phyloP scores from a whole-genome alignment of 176 grass and related monocot species.

The Triticum monococcum region DNA sequence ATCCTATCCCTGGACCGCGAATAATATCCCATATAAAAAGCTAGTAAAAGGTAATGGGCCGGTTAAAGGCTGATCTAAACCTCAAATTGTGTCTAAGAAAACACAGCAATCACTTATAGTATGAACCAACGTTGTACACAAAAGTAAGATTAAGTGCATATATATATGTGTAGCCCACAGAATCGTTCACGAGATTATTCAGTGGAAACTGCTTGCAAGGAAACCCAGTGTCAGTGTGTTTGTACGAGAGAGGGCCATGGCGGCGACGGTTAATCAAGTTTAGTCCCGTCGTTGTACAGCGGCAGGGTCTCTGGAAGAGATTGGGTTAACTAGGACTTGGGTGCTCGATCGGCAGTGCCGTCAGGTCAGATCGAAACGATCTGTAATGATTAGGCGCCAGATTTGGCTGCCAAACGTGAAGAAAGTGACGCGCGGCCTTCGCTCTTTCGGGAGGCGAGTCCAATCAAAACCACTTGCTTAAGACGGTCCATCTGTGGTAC shows the following conservation, averaged over 20 bases:
- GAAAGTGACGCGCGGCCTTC: slow-evolving; percentile 1
- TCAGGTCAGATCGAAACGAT: neutral
- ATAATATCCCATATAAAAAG: neutral
- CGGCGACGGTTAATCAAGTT: neutral
- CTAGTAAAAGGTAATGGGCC: neutral
- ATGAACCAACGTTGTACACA: neutral
- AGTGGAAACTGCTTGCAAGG: too few species aligned
- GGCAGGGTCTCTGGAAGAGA: neutral
- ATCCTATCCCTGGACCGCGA: slow-evolving; percentile 10
- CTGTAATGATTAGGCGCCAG: slow-evolving; percentile 21
- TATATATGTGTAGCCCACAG: neutral
- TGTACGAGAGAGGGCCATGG: too few species aligned
- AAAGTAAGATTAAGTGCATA: neutral
- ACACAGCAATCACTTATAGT: neutral
- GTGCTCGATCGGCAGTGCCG: neutral
- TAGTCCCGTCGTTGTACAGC: neutral
- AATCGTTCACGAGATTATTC: neutral
- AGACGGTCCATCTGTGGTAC: neutral
- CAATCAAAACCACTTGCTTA: slow-evolving; percentile 9
- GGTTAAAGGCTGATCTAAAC: neutral
- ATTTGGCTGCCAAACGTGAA: slow-evolving; percentile 11
- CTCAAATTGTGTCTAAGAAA: neutral
- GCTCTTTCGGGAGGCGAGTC: neutral
- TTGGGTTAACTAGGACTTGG: neutral
- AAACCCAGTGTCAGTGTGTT: too few species aligned